These are phyloP conservation scores for Neostapfia colusana DNA, from an alignment of 176 grass and related monocot species.

Conservation along the genomic window DNA sequence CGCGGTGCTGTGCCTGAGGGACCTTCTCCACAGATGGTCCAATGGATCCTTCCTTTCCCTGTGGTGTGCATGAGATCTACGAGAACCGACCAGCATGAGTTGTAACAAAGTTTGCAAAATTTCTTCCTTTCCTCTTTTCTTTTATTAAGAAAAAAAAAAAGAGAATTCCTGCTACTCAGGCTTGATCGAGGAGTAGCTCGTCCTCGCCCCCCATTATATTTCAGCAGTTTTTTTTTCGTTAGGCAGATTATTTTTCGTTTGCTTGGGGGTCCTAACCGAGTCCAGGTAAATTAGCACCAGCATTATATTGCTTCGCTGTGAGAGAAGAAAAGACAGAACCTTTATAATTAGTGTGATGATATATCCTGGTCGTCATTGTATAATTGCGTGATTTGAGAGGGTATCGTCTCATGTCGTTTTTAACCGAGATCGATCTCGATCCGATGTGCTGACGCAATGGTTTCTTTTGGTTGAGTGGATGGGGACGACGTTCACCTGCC, in stretches of 20 bases:
- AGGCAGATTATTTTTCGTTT: too few relatives aligned
- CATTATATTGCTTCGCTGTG: slow-evolving; percentile 1
- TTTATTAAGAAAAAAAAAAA: too few relatives aligned
- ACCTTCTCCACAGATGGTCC: slow-evolving; percentile 56
- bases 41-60: slow-evolving; percentile 39
- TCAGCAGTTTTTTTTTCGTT: too few relatives aligned
- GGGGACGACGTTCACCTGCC: slow-evolving; percentile 26
- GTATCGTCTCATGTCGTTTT: slow-evolving; percentile 44
- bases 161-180: too few relatives aligned
- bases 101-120: too few relatives aligned
- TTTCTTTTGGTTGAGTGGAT: slow-evolving; percentile 2
- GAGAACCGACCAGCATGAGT: not conserved
- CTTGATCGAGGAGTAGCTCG: too few relatives aligned
- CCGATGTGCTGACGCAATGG: not conserved
- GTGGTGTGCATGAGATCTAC: slow-evolving; percentile 20
- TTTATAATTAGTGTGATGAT: not conserved
- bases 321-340: not conserved
- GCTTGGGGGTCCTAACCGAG: too few relatives aligned
- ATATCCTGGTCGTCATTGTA: slow-evolving; percentile 41
- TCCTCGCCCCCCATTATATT: too few relatives aligned
- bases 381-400: slow-evolving; percentile 33
- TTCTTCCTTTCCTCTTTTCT: not conserved
- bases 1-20: slow-evolving; percentile 52
- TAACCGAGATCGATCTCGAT: slow-evolving; percentile 42
- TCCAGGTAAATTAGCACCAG: not conserved